Evolutionary conservation across 352 stramenopile genomes (phyloP).

Genomic region (Phytophthora brassicae): DNA sequence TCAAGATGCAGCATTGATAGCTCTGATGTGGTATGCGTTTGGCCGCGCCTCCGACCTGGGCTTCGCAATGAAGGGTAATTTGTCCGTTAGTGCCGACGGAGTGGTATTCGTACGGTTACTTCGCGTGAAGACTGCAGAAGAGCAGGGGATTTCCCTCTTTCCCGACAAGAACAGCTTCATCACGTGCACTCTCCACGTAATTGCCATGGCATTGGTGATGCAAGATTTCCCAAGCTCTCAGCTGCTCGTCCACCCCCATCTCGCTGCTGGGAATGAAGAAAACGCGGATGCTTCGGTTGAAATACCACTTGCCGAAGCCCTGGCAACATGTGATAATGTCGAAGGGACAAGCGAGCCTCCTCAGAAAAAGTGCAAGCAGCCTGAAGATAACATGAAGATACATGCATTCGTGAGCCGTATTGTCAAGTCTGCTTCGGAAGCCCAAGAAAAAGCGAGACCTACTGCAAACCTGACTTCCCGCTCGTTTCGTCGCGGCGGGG

Average conservation of each 20-base stretch:
- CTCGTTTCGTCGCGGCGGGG: slow-evolving; percentile 1
- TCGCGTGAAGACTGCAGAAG: slow-evolving; percentile 3
- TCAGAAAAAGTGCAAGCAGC: neutral
- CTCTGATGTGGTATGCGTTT: slow-evolving; percentile 22
- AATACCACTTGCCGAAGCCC: neutral
- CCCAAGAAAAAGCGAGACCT: neutral
- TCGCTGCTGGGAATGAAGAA: neutral
- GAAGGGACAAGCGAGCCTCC: neutral
- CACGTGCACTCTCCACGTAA: neutral
- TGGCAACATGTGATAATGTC: neutral
- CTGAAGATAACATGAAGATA: slow-evolving; percentile 4
- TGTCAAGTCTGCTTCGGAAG: slow-evolving; percentile 2
- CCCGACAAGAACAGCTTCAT: slow-evolving; percentile 11
- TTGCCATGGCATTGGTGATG: slow-evolving; percentile 6
- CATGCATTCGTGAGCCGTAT: slow-evolving; percentile 3
- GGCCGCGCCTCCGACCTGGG: neutral
- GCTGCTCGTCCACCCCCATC: neutral
- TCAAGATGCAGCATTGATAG: slow-evolving; percentile 24
- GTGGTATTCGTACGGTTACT: slow-evolving; percentile 18
- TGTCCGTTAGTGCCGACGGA: neutral
- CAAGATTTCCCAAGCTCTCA: neutral
- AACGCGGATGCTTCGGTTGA: neutral
- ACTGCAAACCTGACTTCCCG: neutral
- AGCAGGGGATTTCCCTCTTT: slow-evolving; percentile 5
- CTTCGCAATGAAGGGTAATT: neutral